Evolutionary conservation across 2,329 filamentous ascomycete species (phyloP), one percentile per base, ranked within the genome.

Genomic region (Lecanicillium sp.): DNA sequence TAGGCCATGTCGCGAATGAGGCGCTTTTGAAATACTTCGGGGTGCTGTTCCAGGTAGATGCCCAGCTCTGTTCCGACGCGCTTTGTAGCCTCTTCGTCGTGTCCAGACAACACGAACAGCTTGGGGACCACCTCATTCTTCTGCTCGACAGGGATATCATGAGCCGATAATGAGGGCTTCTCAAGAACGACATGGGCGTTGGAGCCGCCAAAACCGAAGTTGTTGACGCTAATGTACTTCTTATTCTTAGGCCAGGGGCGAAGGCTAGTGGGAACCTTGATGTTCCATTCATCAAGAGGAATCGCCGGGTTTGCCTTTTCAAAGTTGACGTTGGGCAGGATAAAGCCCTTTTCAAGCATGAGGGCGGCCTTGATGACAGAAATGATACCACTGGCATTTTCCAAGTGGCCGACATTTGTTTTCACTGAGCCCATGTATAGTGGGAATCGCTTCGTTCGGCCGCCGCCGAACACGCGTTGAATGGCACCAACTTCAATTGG

Each of bases 401-500:
- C 72, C 5, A 70, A 41, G 49, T 76, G 72, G 9, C 72, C 72
- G 22, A 73, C 62, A 37, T 71, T 72, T 5, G 68, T 65, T 44
- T 73, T 72, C 3, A 71, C 63, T 0, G 68, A 71, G 8, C 69
- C 69, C 11, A 71, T 60, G 36, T 61, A 68, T 8, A 70, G 46
- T 4, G 65, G 67, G 31, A 59, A 53, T n/a, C 61, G 54, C n/a
- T 57, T 51, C 17, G 61, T 59, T 9, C 65, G 59, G 4, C 59
- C 58, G 15, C 53, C 41, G 5, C 61, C 58, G 19, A 73, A 64
- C 0, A 69, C 63, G 8, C 60, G 59, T 29, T 62, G 53, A 25
- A 77, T 64, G 4, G 68, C 71, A 10, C 54, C 58, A 1, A 69
- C 68, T 44, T 79, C 74, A n/a, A 70, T 65, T 0, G 72, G 72